Evolutionary conservation across 106 monocot genomes (phyloP).

Genomic region (Apostasia ramifera): DNA sequence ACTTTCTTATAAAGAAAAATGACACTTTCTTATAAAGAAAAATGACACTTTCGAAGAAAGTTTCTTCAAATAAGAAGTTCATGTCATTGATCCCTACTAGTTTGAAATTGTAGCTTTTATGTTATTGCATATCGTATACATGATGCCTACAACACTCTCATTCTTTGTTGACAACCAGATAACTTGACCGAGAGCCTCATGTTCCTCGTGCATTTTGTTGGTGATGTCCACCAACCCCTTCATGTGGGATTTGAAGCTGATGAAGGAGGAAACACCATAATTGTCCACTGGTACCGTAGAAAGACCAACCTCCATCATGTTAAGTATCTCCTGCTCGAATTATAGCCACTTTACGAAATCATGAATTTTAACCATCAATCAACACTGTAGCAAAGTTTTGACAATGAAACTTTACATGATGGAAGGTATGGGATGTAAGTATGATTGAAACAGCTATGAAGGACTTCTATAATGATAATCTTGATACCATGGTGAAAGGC

Average conservation of each 20-base stretch:
- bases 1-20: no score
- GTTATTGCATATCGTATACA: no score
- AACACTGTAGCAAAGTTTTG: not conserved
- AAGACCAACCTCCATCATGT: slow-evolving; percentile 85
- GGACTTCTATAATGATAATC: slow-evolving; percentile 39
- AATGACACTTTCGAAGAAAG: not conserved
- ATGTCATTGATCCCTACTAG: not conserved
- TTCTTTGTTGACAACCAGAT: slow-evolving; percentile 11
- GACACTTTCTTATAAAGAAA: no score
- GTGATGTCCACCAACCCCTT: slow-evolving; percentile 73
- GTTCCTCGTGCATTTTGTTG: slow-evolving; percentile 81
- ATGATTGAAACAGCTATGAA: slow-evolving; percentile 57
- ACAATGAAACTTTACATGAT: not conserved
- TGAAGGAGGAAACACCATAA: slow-evolving; percentile 78
- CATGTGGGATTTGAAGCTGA: slow-evolving; percentile 55
- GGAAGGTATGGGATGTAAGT: slow-evolving; percentile 56
- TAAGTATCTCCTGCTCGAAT: not conserved
- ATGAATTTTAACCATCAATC: not conserved
- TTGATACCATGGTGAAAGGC: slow-evolving; percentile 36
- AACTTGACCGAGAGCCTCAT: slow-evolving; percentile 76
- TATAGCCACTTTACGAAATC: not conserved
- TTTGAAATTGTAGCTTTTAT: not conserved
- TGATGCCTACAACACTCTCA: no score
- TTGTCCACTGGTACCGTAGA: slow-evolving; percentile 59
- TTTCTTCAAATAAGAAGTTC: not conserved